Evolutionary conservation across 2,329 filamentous ascomycete genomes (phyloP), one percentile per base, ranked within the genome.

Genomic region (Stromatinia cepivora): DNA sequence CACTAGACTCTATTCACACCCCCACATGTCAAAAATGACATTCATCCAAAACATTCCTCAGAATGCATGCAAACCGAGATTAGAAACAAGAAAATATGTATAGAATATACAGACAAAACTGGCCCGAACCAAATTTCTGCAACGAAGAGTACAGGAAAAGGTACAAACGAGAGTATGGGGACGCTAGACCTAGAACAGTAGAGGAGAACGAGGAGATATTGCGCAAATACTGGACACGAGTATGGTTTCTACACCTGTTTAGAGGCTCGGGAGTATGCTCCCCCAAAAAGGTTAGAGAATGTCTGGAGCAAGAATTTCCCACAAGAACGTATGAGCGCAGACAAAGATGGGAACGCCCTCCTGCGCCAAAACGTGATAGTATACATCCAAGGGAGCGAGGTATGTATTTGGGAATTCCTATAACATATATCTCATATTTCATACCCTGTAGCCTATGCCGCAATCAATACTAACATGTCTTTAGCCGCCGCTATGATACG

Each of bases 321-420:
- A 22, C 15, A n/a, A 10, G 15, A 15, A 15, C 3, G 9, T 11
- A 25, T 2, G 10, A 52, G n/a, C 1, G 3, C 50, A 6, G 20
- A 28, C 2, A 0, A 1, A 25, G 7, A 22, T 1, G 6, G 46
- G 2, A 10, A 52, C 22, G 4, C 9, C 22, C 9, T 20, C 9
- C 1, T 9, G 9, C 11, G 17, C 22, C 15, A 28, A 28, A 50
- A 15, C 31, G 20, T 36, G 17, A 52, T n/a, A 39, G 45, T 4
- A 39, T 52, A n/a, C 15, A 52, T 63, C 22, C n/a, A 2, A n/a
- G n/a, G 3, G n/a, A 28, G n/a, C 13, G 31, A 52, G 46, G 31
- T 52, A 10, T 36, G 2, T 52, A 52, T 39, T 20, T 25, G 1
- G 9, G 8, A 11, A 52, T 36, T 4, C 13, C 31, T 20, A 36